phyloP scores from a whole-genome alignment of 495 filamentous ascomycete genomes.

The Sporormia fimetaria region DNA sequence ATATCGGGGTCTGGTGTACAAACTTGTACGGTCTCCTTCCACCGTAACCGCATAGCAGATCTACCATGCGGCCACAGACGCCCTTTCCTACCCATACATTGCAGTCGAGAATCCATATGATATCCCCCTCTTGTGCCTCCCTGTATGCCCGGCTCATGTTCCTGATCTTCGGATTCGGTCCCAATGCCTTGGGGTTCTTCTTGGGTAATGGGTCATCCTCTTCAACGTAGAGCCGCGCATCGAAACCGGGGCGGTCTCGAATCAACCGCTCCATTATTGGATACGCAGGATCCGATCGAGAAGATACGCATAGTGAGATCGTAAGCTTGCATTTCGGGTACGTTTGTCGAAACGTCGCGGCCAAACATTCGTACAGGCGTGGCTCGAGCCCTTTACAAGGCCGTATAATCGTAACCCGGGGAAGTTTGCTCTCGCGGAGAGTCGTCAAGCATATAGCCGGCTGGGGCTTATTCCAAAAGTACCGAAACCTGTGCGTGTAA shows the following conservation, averaged over 20 bases:
- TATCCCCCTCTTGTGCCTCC: conserved; percentile 84
- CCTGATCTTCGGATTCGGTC: conserved; percentile 95
- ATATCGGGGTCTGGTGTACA: conserved; percentile 86
- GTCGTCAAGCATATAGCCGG: conserved; percentile 13
- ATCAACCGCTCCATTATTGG: conserved; percentile 61
- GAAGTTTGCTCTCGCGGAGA: conserved; percentile 28
- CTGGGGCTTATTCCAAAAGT: conserved; percentile 10
- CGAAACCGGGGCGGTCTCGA: conserved; percentile 56
- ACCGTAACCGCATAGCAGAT: conserved; percentile 61
- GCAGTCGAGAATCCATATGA: conserved; percentile 92
- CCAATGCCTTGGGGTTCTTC: conserved; percentile 48
- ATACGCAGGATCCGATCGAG: conserved; percentile 65
- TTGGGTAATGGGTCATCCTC: conserved; percentile 71
- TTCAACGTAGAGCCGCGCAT: conserved; percentile 70
- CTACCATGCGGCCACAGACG: conserved; percentile 75
- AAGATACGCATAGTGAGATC: conserved; percentile 71
- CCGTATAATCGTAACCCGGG: conserved; percentile 86
- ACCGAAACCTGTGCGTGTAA: conserved; percentile 21
- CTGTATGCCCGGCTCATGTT: conserved; percentile 92
- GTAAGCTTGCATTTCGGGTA: conserved; percentile 72
- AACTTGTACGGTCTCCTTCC: conserved; percentile 65
- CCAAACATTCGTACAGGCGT: conserved; percentile 81
- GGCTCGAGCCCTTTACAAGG: conserved; percentile 90
- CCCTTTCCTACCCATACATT: conserved; percentile 85
- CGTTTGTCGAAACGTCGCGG: conserved; percentile 73